A percentile compares a stretch with the other conserved stretches of the same genome.
These are phyloP conservation scores for Aureobasidium pullulans DNA, from an alignment of 2,329 filamentous ascomycete genomes.

Conservation along the genomic window DNA sequence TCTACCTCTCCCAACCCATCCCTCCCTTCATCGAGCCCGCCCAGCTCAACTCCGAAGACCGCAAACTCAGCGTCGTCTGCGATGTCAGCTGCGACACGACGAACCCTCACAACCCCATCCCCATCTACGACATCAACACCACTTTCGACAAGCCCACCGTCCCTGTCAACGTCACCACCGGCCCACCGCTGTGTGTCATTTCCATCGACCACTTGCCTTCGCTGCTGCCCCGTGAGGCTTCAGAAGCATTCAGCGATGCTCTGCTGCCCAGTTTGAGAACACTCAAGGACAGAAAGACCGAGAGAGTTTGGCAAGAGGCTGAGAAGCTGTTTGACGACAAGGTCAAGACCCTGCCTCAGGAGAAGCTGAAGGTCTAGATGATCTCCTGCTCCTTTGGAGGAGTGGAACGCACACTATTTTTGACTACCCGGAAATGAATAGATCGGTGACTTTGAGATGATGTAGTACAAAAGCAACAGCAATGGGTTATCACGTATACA, in stretches of 20 bases:
- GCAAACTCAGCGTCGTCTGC: slow-evolving; percentile 62
- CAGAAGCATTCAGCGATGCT: slow-evolving; percentile 73
- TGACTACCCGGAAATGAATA: too few relatives aligned
- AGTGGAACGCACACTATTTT: too few relatives aligned
- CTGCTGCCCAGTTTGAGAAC: slow-evolving; percentile 70
- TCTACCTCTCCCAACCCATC: slow-evolving; percentile 74
- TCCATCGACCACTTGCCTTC: slow-evolving; percentile 80
- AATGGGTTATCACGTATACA: too few relatives aligned
- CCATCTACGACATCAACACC: slow-evolving; percentile 76
- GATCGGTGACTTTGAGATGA: too few relatives aligned
- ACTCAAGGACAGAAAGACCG: slow-evolving; percentile 65
- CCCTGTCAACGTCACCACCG: slow-evolving; percentile 55
- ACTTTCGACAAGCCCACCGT: slow-evolving; percentile 87
- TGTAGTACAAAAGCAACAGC: too few relatives aligned
- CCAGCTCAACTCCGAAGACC: slow-evolving; percentile 57
- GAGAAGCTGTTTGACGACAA: slow-evolving; percentile 80
- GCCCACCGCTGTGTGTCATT: slow-evolving; percentile 67
- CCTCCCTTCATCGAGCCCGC: slow-evolving; percentile 72
- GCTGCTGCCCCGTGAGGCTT: slow-evolving; percentile 77
- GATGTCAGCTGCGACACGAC: slow-evolving; percentile 72
- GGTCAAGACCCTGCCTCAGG: slow-evolving; percentile 59
- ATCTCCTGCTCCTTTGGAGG: neutral
- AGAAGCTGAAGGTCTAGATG: slow-evolving; percentile 14
- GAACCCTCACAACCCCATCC: slow-evolving; percentile 65
- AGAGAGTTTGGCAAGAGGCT: slow-evolving; percentile 76